Percentiles rank a stretch among this genome's conserved stretches.
Conservation (phyloP, 805 yeast species). For the Ogataea corticis region DNA sequence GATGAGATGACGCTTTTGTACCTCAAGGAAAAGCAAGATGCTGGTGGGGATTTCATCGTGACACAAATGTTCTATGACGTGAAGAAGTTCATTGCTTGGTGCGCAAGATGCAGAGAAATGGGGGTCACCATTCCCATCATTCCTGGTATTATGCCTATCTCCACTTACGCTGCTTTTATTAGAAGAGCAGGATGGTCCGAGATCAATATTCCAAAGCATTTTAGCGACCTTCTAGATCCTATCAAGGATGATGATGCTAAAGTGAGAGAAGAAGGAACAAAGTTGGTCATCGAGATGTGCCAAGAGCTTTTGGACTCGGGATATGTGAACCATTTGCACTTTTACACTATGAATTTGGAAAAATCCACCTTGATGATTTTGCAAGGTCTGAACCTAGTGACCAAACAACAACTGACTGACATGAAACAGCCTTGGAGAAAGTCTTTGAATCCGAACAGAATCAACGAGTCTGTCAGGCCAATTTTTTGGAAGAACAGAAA, state of each 20-base stretch:
- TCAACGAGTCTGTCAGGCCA: conserved; percentile 83
- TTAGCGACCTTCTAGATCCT: conserved; percentile 69
- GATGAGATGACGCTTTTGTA: conserved; percentile 52
- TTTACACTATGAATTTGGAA: conserved; percentile 97
- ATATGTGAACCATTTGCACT: conserved; percentile 81
- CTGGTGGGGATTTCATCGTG: conserved; percentile 90
- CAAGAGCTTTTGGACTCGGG: conserved; percentile 67
- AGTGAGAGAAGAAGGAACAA: conserved; percentile 84
- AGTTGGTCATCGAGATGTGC: conserved; percentile 84
- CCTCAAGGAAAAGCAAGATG: conserved; percentile 86
- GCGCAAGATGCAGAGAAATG: conserved; percentile 59
- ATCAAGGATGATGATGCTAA: conserved; percentile 86
- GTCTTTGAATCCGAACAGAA: conserved; percentile 77
- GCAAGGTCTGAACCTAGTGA: conserved; percentile 62
- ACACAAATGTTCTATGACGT: conserved; percentile 98
- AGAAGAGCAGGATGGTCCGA: conserved; percentile 96
- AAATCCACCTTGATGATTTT: conserved; percentile 85
- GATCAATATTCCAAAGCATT: conserved; percentile 73
- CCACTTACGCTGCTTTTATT: conserved; percentile 89
- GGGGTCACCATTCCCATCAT: conserved; percentile 87
- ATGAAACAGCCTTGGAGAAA: conserved; percentile 80
- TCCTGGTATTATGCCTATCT: conserved; percentile 98
- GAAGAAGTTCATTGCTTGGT: conserved; percentile 84
- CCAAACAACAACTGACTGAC: conserved; percentile 28
- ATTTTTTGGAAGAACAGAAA: conserved; percentile 96